Conservation (phyloP, 2,329 filamentous ascomycete species). For the Elsinoe fawcettii region DNA sequence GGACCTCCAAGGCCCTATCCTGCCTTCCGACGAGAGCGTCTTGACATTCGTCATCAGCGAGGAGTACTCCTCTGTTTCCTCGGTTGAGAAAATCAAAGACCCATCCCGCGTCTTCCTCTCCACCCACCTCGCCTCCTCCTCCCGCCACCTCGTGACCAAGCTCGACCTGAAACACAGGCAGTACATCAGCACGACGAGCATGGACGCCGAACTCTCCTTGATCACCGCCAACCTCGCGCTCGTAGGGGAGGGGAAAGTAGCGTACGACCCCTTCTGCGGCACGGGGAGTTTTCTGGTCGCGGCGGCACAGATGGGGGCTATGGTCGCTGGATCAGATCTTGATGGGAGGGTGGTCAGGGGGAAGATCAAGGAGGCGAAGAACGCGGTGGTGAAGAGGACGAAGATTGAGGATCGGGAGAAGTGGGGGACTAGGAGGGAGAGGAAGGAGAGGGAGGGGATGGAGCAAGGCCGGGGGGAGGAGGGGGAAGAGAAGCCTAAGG, state of each 20-base stretch:
- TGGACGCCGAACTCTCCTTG: slow-evolving; percentile 90
- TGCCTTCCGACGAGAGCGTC: slow-evolving; percentile 43
- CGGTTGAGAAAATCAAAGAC: no score
- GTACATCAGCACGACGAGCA: slow-evolving; percentile 93
- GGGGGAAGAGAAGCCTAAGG: slow-evolving; percentile 68
- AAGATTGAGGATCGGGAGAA: neutral
- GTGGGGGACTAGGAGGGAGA: no score
- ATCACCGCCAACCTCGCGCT: slow-evolving; percentile 86
- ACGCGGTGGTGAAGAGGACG: neutral
- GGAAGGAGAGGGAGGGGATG: slow-evolving; percentile 28
- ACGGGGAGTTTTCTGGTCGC: slow-evolving; percentile 90
- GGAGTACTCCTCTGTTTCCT: slow-evolving; percentile 50
- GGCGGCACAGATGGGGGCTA: slow-evolving; percentile 80
- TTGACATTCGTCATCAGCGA: slow-evolving; percentile 75
- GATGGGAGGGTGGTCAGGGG: slow-evolving; percentile 84
- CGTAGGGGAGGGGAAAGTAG: slow-evolving; percentile 72
- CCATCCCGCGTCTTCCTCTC: slow-evolving; percentile 63
- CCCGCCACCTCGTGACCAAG: slow-evolving; percentile 58
- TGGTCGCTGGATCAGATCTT: slow-evolving; percentile 82
- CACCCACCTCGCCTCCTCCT: slow-evolving; percentile 59
- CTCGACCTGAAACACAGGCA: slow-evolving; percentile 88
- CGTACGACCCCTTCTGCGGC: slow-evolving; percentile 93
- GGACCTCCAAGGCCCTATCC: slow-evolving; percentile 67
- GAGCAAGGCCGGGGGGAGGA: slow-evolving; percentile 51
- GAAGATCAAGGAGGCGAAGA: slow-evolving; percentile 29